Evolutionary conservation across 495 filamentous ascomycete genomes (phyloP), one percentile per base, ranked within the genome.

Genomic region (Recurvomyces mirabilis): DNA sequence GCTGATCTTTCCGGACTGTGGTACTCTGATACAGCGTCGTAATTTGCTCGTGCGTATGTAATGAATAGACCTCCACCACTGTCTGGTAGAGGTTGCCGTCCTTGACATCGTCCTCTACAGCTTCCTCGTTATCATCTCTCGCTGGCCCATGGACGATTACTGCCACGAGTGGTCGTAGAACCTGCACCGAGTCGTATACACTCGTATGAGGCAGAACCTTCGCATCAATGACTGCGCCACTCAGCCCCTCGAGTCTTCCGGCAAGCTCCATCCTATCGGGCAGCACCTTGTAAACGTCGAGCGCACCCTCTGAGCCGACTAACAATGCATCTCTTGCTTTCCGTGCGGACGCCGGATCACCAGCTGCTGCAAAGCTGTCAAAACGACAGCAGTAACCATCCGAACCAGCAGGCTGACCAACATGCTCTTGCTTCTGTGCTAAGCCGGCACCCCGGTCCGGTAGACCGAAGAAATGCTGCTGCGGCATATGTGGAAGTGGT

Each of bases 401-500:
- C 25, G 75, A 71, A 3, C 75, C 79, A 4, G 83, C 74, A 41
- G 69, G 64, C 36, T 73, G 62, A 14, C 72, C 58, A n/a, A n/a
- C n/a, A 4, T 1, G 51, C 17, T 19, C 57, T 9, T 18, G 15
- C 23, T 49, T 49, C 5, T 12, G 34, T 13, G 14, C 48, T 32
- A 60, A 28, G 29, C 68, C 55, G 42, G 72, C 51, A 28, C 77
- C 69, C 17, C 77, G 61, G 17, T 79, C 69, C 1, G 75, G 78
- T 1, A 71, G 63, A 13, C 68, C 66, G 54, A 76, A 78, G 60
- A 73, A 81, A 60, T 81, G 71, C 7, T 84, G 67, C 61, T 93
- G 87, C 0, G 81, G 78, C 40, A 85, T 73, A 63, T 93, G 86
- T 5, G 86, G 86, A 15, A 80, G 74, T 24, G 85, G 84, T n/a